phyloP scores from a whole-genome alignment of 768 basidiomycete species.

The Leccinum variicolor region DNA sequence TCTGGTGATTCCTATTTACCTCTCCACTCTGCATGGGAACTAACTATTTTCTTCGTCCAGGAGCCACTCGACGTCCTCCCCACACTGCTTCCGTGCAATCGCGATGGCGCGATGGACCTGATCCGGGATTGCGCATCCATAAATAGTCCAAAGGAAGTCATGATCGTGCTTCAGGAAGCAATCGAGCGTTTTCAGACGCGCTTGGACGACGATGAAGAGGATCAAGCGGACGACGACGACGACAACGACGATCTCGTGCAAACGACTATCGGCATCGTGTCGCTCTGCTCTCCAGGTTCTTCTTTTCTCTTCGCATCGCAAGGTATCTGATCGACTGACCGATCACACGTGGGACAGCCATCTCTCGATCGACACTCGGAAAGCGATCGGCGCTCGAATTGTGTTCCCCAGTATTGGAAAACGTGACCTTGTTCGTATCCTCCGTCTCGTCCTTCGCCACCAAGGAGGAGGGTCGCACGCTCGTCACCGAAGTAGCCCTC shows the following conservation, averaged over 20 bases:
- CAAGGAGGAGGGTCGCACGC: conserved; percentile 14
- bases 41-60: conserved; percentile 19
- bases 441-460: conserved; percentile 14
- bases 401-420: conserved; percentile 19
- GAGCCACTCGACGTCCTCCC: conserved; percentile 41
- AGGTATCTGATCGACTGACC: neutral
- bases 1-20: conserved; percentile 10
- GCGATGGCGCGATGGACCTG: conserved; percentile 30
- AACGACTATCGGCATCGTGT: conserved; percentile 13
- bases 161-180: conserved; percentile 40
- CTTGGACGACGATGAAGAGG: conserved; percentile 10
- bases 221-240: conserved; percentile 5
- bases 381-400: conserved; percentile 21
- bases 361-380: conserved; percentile 24
- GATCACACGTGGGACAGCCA: conserved; percentile 14
- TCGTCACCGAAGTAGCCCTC: conserved; percentile 17
- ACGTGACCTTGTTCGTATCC: conserved; percentile 11
- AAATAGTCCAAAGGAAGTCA: conserved; percentile 39
- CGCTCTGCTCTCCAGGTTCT: conserved; percentile 24
- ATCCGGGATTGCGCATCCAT: conserved; percentile 29
- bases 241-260: conserved; percentile 7
- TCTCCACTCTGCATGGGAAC: neutral
- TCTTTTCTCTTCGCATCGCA: neutral
- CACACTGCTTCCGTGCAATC: conserved; percentile 29
- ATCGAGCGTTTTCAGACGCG: conserved; percentile 30